These are phyloP conservation scores for Colletotrichum phormii DNA, from an alignment of 2,329 filamentous ascomycete genomes.

Conservation along the genomic window DNA sequence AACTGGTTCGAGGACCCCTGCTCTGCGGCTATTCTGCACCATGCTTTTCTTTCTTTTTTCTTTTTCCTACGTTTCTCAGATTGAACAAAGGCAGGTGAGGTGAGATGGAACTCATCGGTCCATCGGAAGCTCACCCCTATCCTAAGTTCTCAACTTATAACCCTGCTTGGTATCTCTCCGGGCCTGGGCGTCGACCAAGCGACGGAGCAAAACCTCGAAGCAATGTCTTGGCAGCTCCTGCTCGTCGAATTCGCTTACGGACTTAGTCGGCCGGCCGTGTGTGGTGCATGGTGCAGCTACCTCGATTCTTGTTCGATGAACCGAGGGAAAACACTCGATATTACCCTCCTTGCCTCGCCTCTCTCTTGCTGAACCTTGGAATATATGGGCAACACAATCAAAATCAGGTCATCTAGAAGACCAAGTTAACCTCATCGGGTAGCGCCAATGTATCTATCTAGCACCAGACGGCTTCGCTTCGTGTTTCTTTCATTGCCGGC, in stretches of 20 bases:
- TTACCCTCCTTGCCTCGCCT: neutral
- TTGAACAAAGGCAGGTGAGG: neutral
- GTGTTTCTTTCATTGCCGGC: neutral
- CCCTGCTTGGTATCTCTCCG: neutral
- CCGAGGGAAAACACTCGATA: neutral
- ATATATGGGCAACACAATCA: neutral
- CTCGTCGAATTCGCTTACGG: slow-evolving; percentile 19
- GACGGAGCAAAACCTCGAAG: neutral
- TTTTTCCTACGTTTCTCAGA: neutral
- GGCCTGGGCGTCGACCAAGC: slow-evolving; percentile 8
- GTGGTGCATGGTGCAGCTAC: neutral
- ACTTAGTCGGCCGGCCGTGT: slow-evolving; percentile 17
- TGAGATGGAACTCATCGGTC: slow-evolving; percentile 9
- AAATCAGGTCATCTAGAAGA: neutral
- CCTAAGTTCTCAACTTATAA: slow-evolving; percentile 6
- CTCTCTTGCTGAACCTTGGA: neutral
- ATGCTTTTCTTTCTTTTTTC: slow-evolving; percentile 11
- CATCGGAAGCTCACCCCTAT: neutral
- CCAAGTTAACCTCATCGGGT: neutral
- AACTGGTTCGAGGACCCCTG: neutral
- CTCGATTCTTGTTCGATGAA: neutral
- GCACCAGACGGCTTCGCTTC: neutral
- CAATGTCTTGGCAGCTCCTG: slow-evolving; percentile 7
- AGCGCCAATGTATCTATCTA: neutral
- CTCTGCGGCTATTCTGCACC: slow-evolving; percentile 2